A percentile compares a stretch with the other conserved stretches of the same genome.
These are phyloP conservation scores for Ophiognomonia clavigignenti-juglandacearum DNA, from an alignment of 2,329 filamentous ascomycete genomes.

Conservation along the genomic window DNA sequence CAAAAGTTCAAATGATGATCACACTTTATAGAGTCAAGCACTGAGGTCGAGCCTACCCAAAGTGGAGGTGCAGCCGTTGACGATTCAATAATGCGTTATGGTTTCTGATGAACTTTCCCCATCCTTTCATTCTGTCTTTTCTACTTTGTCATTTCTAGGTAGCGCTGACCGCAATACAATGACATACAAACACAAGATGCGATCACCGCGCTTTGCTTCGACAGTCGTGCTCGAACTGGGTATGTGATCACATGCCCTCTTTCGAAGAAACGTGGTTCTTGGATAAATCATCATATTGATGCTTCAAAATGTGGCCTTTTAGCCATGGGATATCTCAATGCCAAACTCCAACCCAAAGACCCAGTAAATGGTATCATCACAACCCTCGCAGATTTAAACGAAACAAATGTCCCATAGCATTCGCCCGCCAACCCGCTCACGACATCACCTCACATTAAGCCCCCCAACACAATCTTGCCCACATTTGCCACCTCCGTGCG, in stretches of 20 bases:
- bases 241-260: too few relatives aligned
- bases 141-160: too few relatives aligned
- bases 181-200: not conserved
- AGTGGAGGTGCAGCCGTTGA: slow-evolving; percentile 37
- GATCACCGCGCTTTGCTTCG: too few relatives aligned
- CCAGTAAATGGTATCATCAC: slow-evolving; percentile 15
- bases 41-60: slow-evolving; percentile 57
- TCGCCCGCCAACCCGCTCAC: too few relatives aligned
- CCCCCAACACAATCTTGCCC: slow-evolving; percentile 83
- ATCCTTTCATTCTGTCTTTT: not conserved
- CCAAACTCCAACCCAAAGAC: slow-evolving; percentile 10
- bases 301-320: not conserved
- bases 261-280: too few relatives aligned
- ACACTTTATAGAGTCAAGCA: slow-evolving; percentile 98
- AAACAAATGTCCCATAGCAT: too few relatives aligned
- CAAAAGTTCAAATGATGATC: slow-evolving; percentile 78
- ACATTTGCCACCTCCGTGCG: slow-evolving; percentile 81
- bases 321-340: slow-evolving; percentile 11
- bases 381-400: too few relatives aligned
- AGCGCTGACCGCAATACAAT: not conserved
- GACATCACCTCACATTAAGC: slow-evolving; percentile 74
- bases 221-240: too few relatives aligned
- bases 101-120: slow-evolving; percentile 32
- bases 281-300: too few relatives aligned
- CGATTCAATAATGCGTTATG: slow-evolving; percentile 37